Evolutionary conservation across 2,329 filamentous ascomycete genomes (phyloP), one percentile per base, ranked within the genome.

Genomic region (Aspergillus sp.): DNA sequence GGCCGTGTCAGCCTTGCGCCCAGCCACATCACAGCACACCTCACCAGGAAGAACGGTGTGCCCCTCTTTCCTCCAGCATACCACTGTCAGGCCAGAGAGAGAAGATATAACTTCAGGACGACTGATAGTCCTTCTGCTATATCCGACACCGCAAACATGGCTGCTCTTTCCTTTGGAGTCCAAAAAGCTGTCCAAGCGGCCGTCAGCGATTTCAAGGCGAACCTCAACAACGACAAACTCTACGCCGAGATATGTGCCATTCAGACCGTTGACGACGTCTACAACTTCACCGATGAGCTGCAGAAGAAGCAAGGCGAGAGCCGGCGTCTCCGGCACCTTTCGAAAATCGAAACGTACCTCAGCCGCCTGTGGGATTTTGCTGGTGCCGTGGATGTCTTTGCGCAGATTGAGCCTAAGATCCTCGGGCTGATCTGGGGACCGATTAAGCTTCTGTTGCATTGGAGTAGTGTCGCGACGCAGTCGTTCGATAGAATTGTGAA

Each of bases 371-470:
- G 44, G 5, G 52, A 49, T 7, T 54, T 47, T 41, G 17, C 52
- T 9, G 44, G 27, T 13, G 30, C 15, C 30, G n/a, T 54, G 5
- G 52, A 54, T 6, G 45, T 48, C 6, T 54, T 54, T 27, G n/a
- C 22, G 12, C 52, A 54, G 20, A 33, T 33, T 19, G 8, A 54
- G 13, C 52, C 44, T 1, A 41, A 48, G 34, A 41, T 49, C 17
- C 45, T 54, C 13, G 52, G 17, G 9, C n/a, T 54, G 27, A 54
- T 54, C n/a, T 54, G 52, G 52, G 52, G 52, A n/a, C 52, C 44
- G 27, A 54, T 49, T 4, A 54, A 54, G 39, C 22, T 51, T 9
- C 51, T 51, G n/a, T 27, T 56, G 39, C 54, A 51, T 3, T 56
- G 46, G 54, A 49, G 44, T n/a, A 55, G 53, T 8, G 34, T 49